Base-by-base conservation (phyloP, 2,329 filamentous ascomycete species). In the Fusarium anthophilum region DNA sequence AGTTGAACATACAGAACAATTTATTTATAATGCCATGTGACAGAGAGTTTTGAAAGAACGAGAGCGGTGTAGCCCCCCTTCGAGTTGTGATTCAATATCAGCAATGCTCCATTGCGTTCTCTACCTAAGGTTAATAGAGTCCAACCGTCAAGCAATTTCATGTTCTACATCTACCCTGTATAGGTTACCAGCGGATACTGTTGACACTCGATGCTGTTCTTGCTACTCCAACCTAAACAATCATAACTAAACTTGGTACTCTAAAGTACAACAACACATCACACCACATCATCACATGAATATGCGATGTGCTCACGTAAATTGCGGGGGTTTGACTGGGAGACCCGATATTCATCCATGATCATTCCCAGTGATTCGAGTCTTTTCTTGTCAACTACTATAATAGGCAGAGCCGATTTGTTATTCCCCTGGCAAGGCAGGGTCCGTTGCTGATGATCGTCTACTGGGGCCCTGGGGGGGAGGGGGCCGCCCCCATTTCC, bases 231-330 rank as follows among this genome's bases (percentile, higher is more conserved):
- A 50, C 15, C 15, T 8, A 45, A 41, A 51, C 38, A 47, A 35
- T 53, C 39, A 63, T 32, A 15, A 9, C 24, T 47, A 47, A 22
- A 13, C 12, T 28, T 6, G 24, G 41, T 28, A 41, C 13, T 53
- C 38, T 51, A 24, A 26, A 38, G 53, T 22, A 35, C 35, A 57
- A 18, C 51, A 56, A 24, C 37, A 30, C 30, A 59, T 51, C 54
- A 47, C 50, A 39, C 39, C 48, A 37, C 18, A 43, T 30, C 30
- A 20, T 48, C 54, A 32, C 35, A 58, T 54, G 24, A 43, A 45
- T 61, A 70, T 70, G 43, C 66, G 50, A 56, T 53, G 54, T 50
- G 41, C 54, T 48, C n/a, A 65, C 20, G 51, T 37, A 53, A 56
- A 48, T 38, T 66, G 51, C n/a, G 44, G 70, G 70, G 73, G 22